phyloP scores from a whole-genome alignment of 2,329 filamentous ascomycete genomes.

The Stromatinia cepivora region DNA sequence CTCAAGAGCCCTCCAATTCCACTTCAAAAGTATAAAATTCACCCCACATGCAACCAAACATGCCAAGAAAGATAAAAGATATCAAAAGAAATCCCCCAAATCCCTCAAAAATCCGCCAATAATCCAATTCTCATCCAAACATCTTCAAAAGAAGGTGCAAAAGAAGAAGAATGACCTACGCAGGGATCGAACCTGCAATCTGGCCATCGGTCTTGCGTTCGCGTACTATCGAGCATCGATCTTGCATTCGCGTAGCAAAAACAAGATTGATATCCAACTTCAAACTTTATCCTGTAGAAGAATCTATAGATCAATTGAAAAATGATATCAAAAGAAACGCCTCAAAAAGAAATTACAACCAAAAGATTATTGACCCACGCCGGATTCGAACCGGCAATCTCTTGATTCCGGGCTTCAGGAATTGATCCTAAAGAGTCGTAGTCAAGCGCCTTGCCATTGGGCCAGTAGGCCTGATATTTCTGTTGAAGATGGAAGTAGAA shows the following conservation, averaged over 20 bases:
- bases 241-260: too few relatives aligned
- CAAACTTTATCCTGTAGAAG: too few relatives aligned
- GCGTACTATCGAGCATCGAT: too few relatives aligned
- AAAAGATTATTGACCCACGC: constrained; percentile 31
- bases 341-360: too few relatives aligned
- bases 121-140: background rate
- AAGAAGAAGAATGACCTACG: constrained; percentile 30
- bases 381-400: constrained; percentile 49
- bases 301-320: too few relatives aligned
- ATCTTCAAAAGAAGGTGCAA: background rate
- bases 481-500: fast-evolving
- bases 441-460: constrained; percentile 27
- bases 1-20: background rate
- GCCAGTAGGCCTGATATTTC: constrained; percentile 21
- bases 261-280: too few relatives aligned
- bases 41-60: background rate
- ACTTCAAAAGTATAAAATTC: background rate
- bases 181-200: constrained; percentile 49
- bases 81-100: background rate
- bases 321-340: too few relatives aligned
- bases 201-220: too few relatives aligned
- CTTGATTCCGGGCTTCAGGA: constrained; percentile 36
- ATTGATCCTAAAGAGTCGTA: background rate
- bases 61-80: background rate
- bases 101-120: background rate